Base-by-base conservation (phyloP, 768 basidiomycete genomes). In the Suillus brevipes region DNA sequence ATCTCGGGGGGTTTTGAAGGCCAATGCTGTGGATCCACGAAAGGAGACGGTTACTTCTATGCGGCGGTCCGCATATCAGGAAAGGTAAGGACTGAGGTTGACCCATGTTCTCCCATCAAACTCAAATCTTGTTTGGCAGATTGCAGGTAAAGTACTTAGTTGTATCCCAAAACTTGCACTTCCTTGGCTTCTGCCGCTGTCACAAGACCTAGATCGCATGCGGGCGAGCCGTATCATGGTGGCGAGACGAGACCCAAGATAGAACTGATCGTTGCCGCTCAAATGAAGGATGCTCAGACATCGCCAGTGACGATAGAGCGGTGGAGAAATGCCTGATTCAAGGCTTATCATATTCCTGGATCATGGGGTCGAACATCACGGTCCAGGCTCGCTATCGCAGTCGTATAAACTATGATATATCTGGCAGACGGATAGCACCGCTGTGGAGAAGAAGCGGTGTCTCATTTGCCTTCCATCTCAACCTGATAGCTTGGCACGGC, bases 11-110 rank as follows among this genome's bases (percentile, higher is more conserved):
- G 13, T 34, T 55, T 31, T 16, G 8, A 20, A 82, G 25, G 78
- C 79, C 1, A 84, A 88, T 55, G 81, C 78, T 16, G 14, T 50
- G 49, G 23, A 28, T 16, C 16, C 16, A 18, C 7, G 8, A 28
- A 52, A 31, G 16, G 16, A 1, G 85, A 83, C 1, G 94, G 93
- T 0, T 99, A 96, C 75, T 99, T 97, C 81, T 87, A 42, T 99
- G 97, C 74, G 96, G 97, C 4, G 95, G 95, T 0, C 90, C 93
- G 6, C 96, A 98, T 81, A 78, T 97, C 38, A 94, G 93, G 75
- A 93, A 90, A 83, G 95, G 94, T 91, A 67, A 25, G 73, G 52
- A 23, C 47, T 23, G 12, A 52, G 20, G 20, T 13, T 20, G 20
- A 18, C 16, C 18, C 8, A 12, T 36, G 3, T 18, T 20, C 9